phyloP scores from a whole-genome alignment of 352 stramenopile genomes.

The Pythium volutum region DNA sequence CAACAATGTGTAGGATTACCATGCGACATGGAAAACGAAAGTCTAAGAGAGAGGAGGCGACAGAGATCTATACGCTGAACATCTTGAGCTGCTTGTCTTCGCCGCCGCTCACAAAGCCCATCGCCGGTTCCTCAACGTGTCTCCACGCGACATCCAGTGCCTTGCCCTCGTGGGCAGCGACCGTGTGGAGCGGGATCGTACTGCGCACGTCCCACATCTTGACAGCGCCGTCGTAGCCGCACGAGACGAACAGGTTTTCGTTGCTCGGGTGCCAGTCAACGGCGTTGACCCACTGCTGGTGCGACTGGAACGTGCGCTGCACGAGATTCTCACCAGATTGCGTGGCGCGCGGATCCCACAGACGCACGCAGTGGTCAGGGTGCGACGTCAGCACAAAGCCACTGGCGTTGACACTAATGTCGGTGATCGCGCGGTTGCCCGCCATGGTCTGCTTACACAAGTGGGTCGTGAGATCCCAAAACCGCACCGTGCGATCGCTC shows the following conservation, averaged over 20 bases:
- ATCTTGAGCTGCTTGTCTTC: conserved; percentile 87
- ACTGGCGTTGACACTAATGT: conserved; percentile 60
- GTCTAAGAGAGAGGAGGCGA: too few relatives aligned
- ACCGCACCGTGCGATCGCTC: conserved; percentile 69
- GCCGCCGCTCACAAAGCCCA: conserved; percentile 73
- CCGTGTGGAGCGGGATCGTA: conserved; percentile 72
- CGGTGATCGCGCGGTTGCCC: conserved; percentile 72
- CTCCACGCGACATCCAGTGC: conserved; percentile 64
- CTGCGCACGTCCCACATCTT: conserved; percentile 83
- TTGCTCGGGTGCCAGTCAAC: conserved; percentile 63
- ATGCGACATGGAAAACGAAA: background rate
- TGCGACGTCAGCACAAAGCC: conserved; percentile 75
- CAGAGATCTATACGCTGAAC: conserved; percentile 73
- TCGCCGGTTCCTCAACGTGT: conserved; percentile 25
- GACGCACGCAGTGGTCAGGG: conserved; percentile 71
- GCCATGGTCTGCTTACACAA: conserved; percentile 68
- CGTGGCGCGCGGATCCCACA: conserved; percentile 78
- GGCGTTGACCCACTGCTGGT: conserved; percentile 82
- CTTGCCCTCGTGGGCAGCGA: conserved; percentile 75
- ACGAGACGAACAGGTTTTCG: conserved; percentile 66
- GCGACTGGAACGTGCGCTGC: conserved; percentile 78
- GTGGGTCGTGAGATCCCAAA: conserved; percentile 80
- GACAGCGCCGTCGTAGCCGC: conserved; percentile 71
- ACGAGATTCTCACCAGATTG: conserved; percentile 70
- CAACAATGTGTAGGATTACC: background rate